phyloP scores from a whole-genome alignment of 164 flowering plant genomes.

The Kingdonia uniflora region DNA sequence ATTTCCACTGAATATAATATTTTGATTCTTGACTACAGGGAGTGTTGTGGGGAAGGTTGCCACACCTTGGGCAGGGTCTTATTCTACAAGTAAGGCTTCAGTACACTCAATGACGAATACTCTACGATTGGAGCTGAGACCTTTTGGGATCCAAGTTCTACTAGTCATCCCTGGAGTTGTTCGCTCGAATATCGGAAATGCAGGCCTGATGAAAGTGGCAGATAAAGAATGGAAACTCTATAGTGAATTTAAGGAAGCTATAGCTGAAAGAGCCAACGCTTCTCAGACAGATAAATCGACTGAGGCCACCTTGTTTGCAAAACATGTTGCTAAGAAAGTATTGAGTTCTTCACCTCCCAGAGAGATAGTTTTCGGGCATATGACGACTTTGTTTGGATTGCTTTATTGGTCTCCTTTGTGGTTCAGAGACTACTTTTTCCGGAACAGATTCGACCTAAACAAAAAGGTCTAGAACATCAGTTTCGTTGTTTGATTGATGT shows the following conservation, averaged over 20 bases:
- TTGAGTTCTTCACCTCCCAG: conserved; percentile 49
- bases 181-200: conserved; percentile 40
- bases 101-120: conserved; percentile 50
- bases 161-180: conserved; percentile 48
- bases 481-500: conserved; percentile 9
- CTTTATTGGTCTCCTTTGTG: conserved; percentile 51
- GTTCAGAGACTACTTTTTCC: conserved; percentile 51
- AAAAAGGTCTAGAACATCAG: conserved; percentile 37
- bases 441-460: conserved; percentile 27
- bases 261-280: conserved; percentile 43
- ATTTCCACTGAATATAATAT: too few relatives aligned
- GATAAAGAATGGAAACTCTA: conserved; percentile 47
- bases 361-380: conserved; percentile 48
- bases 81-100: conserved; percentile 51
- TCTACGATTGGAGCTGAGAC: conserved; percentile 42
- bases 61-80: conserved; percentile 69
- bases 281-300: conserved; percentile 51
- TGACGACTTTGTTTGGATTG: conserved; percentile 41
- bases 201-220: conserved; percentile 22
- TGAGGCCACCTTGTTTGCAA: conserved; percentile 38
- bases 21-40: conserved; percentile 13
- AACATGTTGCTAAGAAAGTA: conserved; percentile 46
- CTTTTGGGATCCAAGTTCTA: conserved; percentile 53
- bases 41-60: conserved; percentile 49
- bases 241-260: conserved; percentile 36